Evolutionary conservation across 1,284 basidiomycete genomes (phyloP), one percentile per base, ranked within the genome.

Genomic region (Jaminaea rosea): DNA sequence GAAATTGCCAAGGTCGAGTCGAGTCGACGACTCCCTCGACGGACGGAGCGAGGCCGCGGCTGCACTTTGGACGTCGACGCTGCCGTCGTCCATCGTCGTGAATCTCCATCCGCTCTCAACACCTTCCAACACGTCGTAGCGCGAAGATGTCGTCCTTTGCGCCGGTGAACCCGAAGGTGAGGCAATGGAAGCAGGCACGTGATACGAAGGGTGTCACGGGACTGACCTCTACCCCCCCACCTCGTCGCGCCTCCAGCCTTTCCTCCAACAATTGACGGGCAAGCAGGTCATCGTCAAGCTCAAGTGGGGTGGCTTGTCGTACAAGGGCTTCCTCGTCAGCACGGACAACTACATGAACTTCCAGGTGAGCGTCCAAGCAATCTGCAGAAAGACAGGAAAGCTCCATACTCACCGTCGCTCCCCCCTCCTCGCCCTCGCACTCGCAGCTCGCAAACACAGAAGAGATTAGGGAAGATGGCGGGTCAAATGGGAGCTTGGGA

Each of bases 341-440:
- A 96, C 93, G 4, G 94, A 99, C 77, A 88, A 88, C 26, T 99
- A 96, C 79, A 97, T 98, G 92, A 99, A 99, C 77, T 81, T 99
- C 49, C 94, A 98, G 80, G 92, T 90, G 65, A 59, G 81, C 26
- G 11, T n/a, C n/a, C 11, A 21, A 23, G 45, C 21, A 45, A 15
- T 13, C 10, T 3, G 10, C 46, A 39, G 26, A 47, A 48, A 6
- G 44, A 19, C 11, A 46, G 44, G 21, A 8, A 9, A n/a, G n/a
- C 9, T 27, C 8, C 7, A 7, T 46, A 7, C 44, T 46, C 8
- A 8, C 8, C n/a, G 9, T 37, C 44, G 13, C 41, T 21, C 37
- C 46, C 26, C n/a, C 5, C 24, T 27, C 23, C 29, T 24, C 5
- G 8, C 23, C 32, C 24, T 8, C 29, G 9, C 29, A 31, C 29